Evolutionary conservation across 202 grass and related monocot genomes (phyloP), one percentile per base, ranked within the genome.

Genomic region (Setaria viridis): DNA sequence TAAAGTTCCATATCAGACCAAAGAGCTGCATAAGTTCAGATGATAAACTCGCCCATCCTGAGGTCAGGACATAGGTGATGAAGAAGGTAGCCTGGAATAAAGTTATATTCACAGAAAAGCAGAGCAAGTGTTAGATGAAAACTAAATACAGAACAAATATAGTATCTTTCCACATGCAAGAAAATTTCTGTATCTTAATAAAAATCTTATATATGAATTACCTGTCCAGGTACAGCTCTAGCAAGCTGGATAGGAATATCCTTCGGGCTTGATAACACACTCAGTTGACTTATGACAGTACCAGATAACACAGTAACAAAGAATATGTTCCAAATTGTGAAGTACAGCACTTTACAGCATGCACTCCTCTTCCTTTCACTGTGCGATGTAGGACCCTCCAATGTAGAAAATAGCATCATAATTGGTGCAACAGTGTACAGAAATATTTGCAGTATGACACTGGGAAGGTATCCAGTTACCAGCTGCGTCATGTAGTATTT

Each of bases 31-130:
- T 92, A 70, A 92, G 29, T 85, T 98, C 95, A 78, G 93, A 93
- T 17, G 89, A 95, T 67, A 98, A 88, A 87, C 95, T 95, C 66
- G 95, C 95, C 95, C 95, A 98, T 76, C 95, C 95, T 57, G 93
- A 98, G 16, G 95, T 98, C 85, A 98, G 83, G 78, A 98, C 93
- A 84, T 98, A 98, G 45, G 95, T 98, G 71, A 93, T 94, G 90
- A 99, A 94, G 80, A 99, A 96, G 45, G 97, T 96, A 41, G 97
- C 94, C 97, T 99, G 87, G 73, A 85, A 70, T 72, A 13, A 78
- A 55, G 64, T 65, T 25, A 62, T 42, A 65, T 37, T 53, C 69
- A 56, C 12, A 80, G 6, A 88, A 32, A 54, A 41, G 12, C 1
- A 50, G 46, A 2, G 17, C 16, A 57, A 57, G 55, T 25, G 39